Conservation (phyloP, 805 yeast species). For the Lipomyces oligophaga region DNA sequence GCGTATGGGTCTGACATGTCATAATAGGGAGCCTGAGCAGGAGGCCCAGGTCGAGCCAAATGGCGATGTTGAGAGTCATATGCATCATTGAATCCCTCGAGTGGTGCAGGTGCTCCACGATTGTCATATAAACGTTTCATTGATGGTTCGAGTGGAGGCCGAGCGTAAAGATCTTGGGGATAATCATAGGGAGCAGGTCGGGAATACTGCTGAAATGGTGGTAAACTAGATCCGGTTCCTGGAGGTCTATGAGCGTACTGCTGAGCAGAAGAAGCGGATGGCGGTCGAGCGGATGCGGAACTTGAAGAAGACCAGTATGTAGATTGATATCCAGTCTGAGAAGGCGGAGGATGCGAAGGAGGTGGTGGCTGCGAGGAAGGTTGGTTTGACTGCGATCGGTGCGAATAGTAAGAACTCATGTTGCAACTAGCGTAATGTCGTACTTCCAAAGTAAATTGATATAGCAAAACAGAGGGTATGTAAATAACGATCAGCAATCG, state of each 20-base stretch:
- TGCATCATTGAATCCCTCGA: no score
- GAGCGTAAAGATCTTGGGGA: not conserved
- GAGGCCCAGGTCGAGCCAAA: not conserved
- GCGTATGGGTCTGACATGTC: conserved; percentile 6
- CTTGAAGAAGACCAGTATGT: not conserved
- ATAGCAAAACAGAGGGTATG: no score
- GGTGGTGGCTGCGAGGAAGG: conserved; percentile 6
- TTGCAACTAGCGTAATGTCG: no score
- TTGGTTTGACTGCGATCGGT: conserved; percentile 14
- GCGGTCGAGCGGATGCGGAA: no score
- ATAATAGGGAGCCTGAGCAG: conserved; percentile 2
- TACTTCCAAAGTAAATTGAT: no score
- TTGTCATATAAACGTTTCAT: no score
- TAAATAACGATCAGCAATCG: no score
- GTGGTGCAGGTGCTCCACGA: not conserved
- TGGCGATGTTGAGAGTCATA: no score
- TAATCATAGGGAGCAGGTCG: not conserved
- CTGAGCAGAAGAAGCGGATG: not conserved
- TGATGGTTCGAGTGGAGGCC: no score
- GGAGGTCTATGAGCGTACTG: no score
- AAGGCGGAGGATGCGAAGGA: conserved; percentile 2
- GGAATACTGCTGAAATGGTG: not conserved
- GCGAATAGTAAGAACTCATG: conserved; percentile 25
- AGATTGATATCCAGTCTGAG: not conserved
- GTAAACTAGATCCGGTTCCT: not conserved